Evolutionary conservation across 441 rosid genomes (phyloP), one percentile per base, ranked within the genome.

Genomic region (Jatropha podagrica): DNA sequence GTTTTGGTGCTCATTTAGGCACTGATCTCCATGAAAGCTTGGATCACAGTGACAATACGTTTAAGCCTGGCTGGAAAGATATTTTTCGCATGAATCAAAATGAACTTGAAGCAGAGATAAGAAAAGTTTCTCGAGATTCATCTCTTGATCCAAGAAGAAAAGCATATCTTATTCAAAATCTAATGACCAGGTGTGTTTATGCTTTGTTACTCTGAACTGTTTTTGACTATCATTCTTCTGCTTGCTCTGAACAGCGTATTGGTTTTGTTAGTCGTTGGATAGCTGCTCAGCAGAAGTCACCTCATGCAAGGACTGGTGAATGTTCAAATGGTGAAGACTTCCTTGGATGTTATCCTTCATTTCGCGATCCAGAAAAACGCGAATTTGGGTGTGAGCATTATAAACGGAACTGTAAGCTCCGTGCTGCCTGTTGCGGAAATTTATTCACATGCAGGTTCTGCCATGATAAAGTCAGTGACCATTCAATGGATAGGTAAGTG

Each of bases 51-150:
- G 97, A 93, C 79, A 83, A 84, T 65, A 91, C 86, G 61, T 96
- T 96, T 86, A 96, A 96, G 88, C 99, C 98, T 76, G 99, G 99
- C 15, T 96, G 99, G 99, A 96, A 96, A 84, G 97, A 96, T 82
- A 94, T 96, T 69, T 96, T 96, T 81, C 91, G 99, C 78, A 96
- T 96, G 98, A 96, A 96, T 81, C 97, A 96, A 81, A 89, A 83
- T 83, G 96, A 91, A 73, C 92, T 91, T 48, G 96, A 91, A 82
- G 86, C 92, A 46, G 96, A 91, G 85, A 89, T 91, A 75, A 87
- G 92, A 81, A 89, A 88, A 78, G 94, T 91, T 80, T 89, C 90
- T 66, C 85, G 87, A 60, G 96, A 91, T 86, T 84, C 92, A 49
- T 83, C 94, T 76, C 96, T 91, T 76, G 96, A 91, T 82, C 96